Evolutionary conservation across 352 stramenopile species (phyloP).

Genomic region (Thraustochytrium aureum): DNA sequence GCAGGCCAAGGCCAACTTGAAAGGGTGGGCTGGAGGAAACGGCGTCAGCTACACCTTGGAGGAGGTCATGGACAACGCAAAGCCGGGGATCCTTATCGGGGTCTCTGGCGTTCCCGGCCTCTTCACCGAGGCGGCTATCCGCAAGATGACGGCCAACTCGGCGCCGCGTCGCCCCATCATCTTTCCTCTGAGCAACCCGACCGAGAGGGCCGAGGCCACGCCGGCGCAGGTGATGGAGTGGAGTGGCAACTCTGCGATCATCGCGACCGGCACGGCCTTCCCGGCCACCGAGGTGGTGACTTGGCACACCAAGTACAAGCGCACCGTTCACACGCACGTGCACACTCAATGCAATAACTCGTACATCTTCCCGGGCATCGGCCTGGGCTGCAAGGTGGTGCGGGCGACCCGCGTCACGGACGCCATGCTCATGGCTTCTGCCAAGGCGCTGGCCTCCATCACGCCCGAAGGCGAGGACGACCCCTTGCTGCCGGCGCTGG

Average conservation of each 20-base stretch:
- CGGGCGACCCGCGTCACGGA: conserved; percentile 70
- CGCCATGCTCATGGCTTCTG: conserved; percentile 64
- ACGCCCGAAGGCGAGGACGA: not conserved
- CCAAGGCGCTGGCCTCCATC: conserved; percentile 56
- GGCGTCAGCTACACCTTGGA: conserved; percentile 58
- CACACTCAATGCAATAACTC: conserved; percentile 92
- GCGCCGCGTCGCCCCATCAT: conserved; percentile 78
- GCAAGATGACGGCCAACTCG: conserved; percentile 82
- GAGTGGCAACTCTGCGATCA: conserved; percentile 92
- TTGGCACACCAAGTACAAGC: conserved; percentile 58
- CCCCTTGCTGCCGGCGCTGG: conserved; percentile 22
- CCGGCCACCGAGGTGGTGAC: conserved; percentile 72
- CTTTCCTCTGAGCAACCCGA: conserved; percentile 96
- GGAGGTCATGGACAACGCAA: conserved; percentile 61
- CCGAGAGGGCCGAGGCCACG: conserved; percentile 92
- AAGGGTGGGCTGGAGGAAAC: conserved; percentile 66
- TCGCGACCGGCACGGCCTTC: conserved; percentile 94
- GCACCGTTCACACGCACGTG: conserved; percentile 62
- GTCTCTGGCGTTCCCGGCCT: conserved; percentile 78
- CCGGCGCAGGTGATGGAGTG: conserved; percentile 94
- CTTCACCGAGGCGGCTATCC: conserved; percentile 80
- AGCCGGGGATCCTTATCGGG: conserved; percentile 92
- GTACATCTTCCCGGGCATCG: conserved; percentile 97
- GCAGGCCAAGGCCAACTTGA: not conserved
- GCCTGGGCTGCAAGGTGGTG: conserved; percentile 83